Evolutionary conservation across 2,329 filamentous ascomycete genomes (phyloP).

Genomic region (Colletotrichum sp.): DNA sequence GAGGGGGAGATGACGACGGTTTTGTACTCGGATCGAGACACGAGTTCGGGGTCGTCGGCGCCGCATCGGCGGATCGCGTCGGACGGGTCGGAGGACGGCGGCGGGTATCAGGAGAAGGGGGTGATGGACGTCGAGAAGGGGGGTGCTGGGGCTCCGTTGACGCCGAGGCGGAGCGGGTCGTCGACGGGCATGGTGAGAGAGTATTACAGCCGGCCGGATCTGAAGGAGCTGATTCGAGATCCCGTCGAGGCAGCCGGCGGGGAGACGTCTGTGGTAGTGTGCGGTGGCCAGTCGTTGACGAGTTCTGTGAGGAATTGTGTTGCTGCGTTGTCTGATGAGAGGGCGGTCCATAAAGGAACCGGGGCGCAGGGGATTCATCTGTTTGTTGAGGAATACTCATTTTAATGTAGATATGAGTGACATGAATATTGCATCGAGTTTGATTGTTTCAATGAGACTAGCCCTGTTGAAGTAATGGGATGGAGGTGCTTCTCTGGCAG

Average conservation of each 20-base stretch:
- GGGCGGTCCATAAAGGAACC: slow-evolving; percentile 68
- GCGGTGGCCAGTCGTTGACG: slow-evolving; percentile 62
- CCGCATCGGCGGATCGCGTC: background rate
- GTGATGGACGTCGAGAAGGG: slow-evolving; percentile 6
- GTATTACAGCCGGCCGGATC: slow-evolving; percentile 53
- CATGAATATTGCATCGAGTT: background rate
- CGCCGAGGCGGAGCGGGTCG: slow-evolving; percentile 8
- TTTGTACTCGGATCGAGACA: slow-evolving; percentile 19
- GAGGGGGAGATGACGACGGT: slow-evolving; percentile 26
- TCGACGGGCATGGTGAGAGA: slow-evolving; percentile 42
- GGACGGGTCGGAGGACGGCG: background rate
- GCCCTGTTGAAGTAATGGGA: fast-evolving
- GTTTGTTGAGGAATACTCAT: slow-evolving; percentile 66
- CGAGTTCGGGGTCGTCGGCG: background rate
- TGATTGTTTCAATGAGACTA: background rate
- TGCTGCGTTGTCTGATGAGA: slow-evolving; percentile 61
- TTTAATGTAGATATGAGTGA: slow-evolving; percentile 33
- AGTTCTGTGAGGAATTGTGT: slow-evolving; percentile 60
- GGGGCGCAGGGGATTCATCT: slow-evolving; percentile 67
- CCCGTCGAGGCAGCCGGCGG: slow-evolving; percentile 64
- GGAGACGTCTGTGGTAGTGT: slow-evolving; percentile 67
- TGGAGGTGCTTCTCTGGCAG: background rate
- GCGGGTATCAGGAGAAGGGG: background rate
- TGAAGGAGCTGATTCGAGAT: slow-evolving; percentile 55
- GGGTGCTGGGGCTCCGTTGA: slow-evolving; percentile 26